These are phyloP conservation scores for Ganoderma lucidum DNA, from an alignment of 1,284 basidiomycete genomes.

Conservation along the genomic window DNA sequence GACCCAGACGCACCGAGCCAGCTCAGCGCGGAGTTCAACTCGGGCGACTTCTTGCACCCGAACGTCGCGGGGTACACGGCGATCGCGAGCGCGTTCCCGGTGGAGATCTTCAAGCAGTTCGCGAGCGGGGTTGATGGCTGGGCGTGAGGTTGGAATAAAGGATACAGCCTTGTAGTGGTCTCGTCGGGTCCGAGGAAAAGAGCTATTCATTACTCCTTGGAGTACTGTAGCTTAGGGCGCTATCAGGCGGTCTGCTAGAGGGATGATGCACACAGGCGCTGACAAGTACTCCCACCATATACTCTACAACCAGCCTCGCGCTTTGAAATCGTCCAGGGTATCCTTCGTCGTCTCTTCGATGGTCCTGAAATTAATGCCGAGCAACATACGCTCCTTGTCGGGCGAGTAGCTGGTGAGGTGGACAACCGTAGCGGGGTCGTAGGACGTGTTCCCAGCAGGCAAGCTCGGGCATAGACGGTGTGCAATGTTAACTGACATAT, in stretches of 20 bases:
- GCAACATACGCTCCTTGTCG: constrained; percentile 50
- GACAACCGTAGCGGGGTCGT: constrained; percentile 39
- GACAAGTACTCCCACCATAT: background rate
- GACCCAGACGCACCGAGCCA: constrained; percentile 49
- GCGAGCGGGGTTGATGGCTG: constrained; percentile 36
- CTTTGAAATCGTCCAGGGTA: constrained; percentile 49
- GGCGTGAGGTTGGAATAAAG: constrained; percentile 13
- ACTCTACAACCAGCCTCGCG: constrained; percentile 12
- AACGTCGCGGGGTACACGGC: constrained; percentile 54
- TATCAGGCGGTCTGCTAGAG: background rate
- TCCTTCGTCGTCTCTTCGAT: constrained; percentile 52
- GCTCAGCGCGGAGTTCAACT: constrained; percentile 48
- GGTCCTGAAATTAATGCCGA: constrained; percentile 54
- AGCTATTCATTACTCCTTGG: background rate
- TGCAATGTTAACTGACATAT: constrained; percentile 18
- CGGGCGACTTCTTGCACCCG: constrained; percentile 56
- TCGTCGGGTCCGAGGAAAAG: background rate
- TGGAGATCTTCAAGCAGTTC: constrained; percentile 47
- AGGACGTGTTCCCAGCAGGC: constrained; percentile 19
- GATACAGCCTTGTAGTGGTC: background rate
- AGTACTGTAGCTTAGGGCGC: background rate
- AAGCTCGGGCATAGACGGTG: constrained; percentile 24
- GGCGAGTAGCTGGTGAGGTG: constrained; percentile 36
- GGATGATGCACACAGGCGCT: background rate
- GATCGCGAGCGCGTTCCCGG: constrained; percentile 51